Evolutionary conservation across 768 basidiomycete genomes (phyloP), one percentile per base, ranked within the genome.

Genomic region (Megacollybia marginata): DNA sequence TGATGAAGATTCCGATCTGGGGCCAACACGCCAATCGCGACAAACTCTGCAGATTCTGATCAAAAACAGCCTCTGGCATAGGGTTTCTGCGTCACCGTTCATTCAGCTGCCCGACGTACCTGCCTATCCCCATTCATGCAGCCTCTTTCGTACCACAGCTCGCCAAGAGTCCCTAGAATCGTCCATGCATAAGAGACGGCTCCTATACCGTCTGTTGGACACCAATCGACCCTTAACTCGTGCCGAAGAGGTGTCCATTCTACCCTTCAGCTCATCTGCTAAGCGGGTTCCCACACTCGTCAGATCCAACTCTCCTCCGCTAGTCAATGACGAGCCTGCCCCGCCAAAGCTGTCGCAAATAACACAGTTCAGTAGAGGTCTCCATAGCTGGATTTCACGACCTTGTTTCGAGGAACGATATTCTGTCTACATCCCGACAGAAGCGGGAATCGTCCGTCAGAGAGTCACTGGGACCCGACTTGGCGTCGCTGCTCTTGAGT

Each of bases 351-450:
- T 49, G 40, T 43, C 60, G n/a, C 59, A 56, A 35, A 57, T 71
- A 36, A 67, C 66, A 34, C 59, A 57, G n/a, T 64, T 65, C 36
- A 83, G 82, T 58, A 67, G 68, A 12, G 82, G 84, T 48, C 68
- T 91, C 43, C 74, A 72, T 40, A 74, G 67, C n/a, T 91, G 88
- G 88, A 71, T 79, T 53, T 69, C 72, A 34, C 82, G 88, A 4
- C 82, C 84, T 20, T 84, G 83, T 59, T 89, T 87, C 61, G 88
- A 91, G 63, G 85, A 90, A 49, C 72, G 86, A 32, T 67, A 76
- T 54, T 64, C 69, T 23, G 68, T 86, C 4, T 85, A 81, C 69
- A 63, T 74, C 11, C 69, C 71, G 4, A 59, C 64, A 19, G 69
- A 69, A 16, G 67, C 60, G 15, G 69, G 62, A 11, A 61, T 74